Evolutionary conservation across 2,329 filamentous ascomycete species (phyloP).

Genomic region (Fonsecaea pugnacius): DNA sequence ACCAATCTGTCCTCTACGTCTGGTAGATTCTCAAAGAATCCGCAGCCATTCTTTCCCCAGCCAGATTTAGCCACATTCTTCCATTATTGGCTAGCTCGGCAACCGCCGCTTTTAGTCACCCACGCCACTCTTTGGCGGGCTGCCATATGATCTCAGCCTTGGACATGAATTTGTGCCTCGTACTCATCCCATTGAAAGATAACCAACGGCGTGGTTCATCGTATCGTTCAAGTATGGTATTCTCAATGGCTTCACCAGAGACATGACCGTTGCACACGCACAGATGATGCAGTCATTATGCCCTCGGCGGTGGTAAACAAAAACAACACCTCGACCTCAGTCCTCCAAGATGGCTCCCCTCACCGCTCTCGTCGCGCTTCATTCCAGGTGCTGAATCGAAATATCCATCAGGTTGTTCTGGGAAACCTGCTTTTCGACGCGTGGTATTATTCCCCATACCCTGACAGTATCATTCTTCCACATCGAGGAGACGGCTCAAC

Average conservation of each 20-base stretch:
- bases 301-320: slow-evolving; percentile 25
- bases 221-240: background rate
- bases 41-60: background rate
- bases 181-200: background rate
- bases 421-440: slow-evolving; percentile 82
- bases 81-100: slow-evolving; percentile 6
- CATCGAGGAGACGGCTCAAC: slow-evolving; percentile 36
- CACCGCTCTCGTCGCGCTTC: slow-evolving; percentile 33
- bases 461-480: slow-evolving; percentile 58
- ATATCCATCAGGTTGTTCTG: slow-evolving; percentile 84
- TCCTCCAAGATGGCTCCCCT: slow-evolving; percentile 35
- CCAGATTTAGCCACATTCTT: background rate
- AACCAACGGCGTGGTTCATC: background rate
- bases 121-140: background rate
- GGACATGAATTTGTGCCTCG: background rate
- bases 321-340: slow-evolving; percentile 21
- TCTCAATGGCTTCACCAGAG: background rate
- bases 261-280: background rate
- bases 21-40: slow-evolving; percentile 3
- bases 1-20: slow-evolving; percentile 27
- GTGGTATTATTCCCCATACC: slow-evolving; percentile 92
- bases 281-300: slow-evolving; percentile 17
- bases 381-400: slow-evolving; percentile 55
- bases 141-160: background rate
- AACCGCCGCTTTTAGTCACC: background rate